A percentile compares a stretch with the other conserved stretches of the same genome.
Evolutionary conservation across 768 basidiomycete genomes (phyloP).

Genomic region (Boletus rubescentipes): DNA sequence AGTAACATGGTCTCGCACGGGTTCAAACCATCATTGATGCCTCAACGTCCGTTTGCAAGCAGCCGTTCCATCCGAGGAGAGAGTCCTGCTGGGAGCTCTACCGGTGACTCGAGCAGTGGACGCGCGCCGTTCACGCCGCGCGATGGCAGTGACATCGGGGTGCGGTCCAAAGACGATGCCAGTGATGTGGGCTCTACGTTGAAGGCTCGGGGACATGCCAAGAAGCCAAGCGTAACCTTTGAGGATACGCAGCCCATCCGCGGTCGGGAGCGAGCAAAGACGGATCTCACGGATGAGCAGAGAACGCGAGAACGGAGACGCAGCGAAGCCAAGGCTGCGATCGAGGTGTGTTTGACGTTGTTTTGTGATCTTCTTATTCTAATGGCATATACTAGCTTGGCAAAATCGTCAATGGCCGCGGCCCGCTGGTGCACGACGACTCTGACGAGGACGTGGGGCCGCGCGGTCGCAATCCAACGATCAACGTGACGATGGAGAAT

Average conservation of each 20-base stretch:
- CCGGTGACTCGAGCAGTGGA: slow-evolving; percentile 81
- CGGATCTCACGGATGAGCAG: slow-evolving; percentile 42
- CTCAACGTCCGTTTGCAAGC: slow-evolving; percentile 57
- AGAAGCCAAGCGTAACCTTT: slow-evolving; percentile 69
- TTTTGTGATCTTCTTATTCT: neutral
- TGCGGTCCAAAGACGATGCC: slow-evolving; percentile 20
- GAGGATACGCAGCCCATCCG: slow-evolving; percentile 46
- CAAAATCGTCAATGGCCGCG: slow-evolving; percentile 81
- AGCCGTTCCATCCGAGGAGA: slow-evolving; percentile 42
- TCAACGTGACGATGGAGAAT: slow-evolving; percentile 39
- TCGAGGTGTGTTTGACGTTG: slow-evolving; percentile 56
- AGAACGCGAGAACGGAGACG: slow-evolving; percentile 72
- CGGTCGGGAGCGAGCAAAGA: slow-evolving; percentile 32
- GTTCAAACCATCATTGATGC: slow-evolving; percentile 25
- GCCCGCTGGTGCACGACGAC: slow-evolving; percentile 56
- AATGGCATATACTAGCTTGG: slow-evolving; percentile 55
- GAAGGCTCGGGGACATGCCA: slow-evolving; percentile 38
- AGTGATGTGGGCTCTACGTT: slow-evolving; percentile 29
- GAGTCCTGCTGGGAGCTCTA: slow-evolving; percentile 77
- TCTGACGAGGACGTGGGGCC: slow-evolving; percentile 39
- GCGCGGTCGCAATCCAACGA: slow-evolving; percentile 24
- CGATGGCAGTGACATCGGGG: slow-evolving; percentile 67
- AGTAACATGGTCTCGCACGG: slow-evolving; percentile 28
- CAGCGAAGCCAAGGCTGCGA: slow-evolving; percentile 81
- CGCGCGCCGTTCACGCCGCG: slow-evolving; percentile 72